These are phyloP conservation scores for Parietaria judaica DNA, from an alignment of 306 rosid genomes.

Conservation along the genomic window DNA sequence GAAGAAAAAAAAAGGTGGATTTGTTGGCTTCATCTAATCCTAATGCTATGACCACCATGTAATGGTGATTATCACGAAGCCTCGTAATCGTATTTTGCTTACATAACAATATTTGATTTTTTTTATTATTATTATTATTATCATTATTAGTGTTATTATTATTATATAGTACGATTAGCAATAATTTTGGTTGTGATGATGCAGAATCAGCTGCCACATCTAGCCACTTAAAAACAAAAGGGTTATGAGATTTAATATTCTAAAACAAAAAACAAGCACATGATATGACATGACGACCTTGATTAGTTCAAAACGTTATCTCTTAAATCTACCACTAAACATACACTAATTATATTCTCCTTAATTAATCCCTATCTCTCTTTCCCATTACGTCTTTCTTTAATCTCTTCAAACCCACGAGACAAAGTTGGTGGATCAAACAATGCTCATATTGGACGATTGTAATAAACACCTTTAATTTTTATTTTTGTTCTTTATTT, in stretches of 20 bases:
- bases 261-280: not conserved
- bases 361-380: not conserved
- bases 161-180: not conserved
- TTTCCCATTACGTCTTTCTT: not conserved
- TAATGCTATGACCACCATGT: too few relatives aligned
- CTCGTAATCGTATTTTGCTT: not conserved
- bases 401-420: slow-evolving; percentile 1
- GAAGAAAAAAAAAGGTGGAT: too few relatives aligned
- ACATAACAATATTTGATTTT: not conserved
- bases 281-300: not conserved
- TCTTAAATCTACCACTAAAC: not conserved
- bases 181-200: not conserved
- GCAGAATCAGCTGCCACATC: slow-evolving; percentile 2
- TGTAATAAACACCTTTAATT: too few relatives aligned
- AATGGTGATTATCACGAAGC: too few relatives aligned
- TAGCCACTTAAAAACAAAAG: not conserved
- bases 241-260: not conserved
- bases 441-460: not conserved
- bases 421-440: slow-evolving; percentile 4
- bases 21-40: too few relatives aligned
- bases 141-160: too few relatives aligned
- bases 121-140: too few relatives aligned
- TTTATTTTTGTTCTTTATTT: too few relatives aligned
- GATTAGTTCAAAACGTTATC: slow-evolving; percentile 9
- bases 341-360: not conserved